A percentile compares a stretch with the other conserved stretches of the same genome.
These are phyloP conservation scores for Chlamydomonas sp. DNA, from an alignment of 139 green algal genomes.

Conservation along the genomic window DNA sequence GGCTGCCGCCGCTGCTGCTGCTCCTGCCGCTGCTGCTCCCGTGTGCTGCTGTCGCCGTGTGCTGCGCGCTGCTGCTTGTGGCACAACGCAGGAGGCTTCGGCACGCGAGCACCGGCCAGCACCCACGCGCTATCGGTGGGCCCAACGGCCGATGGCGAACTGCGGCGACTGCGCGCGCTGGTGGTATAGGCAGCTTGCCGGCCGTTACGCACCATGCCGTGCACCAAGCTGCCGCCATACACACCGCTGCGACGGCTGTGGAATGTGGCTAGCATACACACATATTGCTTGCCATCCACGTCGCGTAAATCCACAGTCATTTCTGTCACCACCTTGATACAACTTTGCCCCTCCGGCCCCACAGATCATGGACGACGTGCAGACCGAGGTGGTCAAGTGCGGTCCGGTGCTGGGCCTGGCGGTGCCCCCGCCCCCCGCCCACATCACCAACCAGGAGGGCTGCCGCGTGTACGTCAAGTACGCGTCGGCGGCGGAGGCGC, in stretches of 20 bases:
- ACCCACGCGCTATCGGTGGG: too few relatives aligned
- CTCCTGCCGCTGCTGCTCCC: background rate
- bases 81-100: too few relatives aligned
- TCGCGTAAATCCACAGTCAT: too few relatives aligned
- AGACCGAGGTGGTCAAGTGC: slow-evolving; percentile 71
- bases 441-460: slow-evolving; percentile 45
- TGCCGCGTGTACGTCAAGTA: slow-evolving; percentile 80
- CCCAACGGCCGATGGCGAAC: too few relatives aligned
- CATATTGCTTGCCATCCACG: background rate
- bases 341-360: background rate
- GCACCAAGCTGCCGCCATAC: too few relatives aligned
- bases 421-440: slow-evolving; percentile 64
- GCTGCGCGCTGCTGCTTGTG: background rate
- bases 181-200: too few relatives aligned
- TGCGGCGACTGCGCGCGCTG: too few relatives aligned
- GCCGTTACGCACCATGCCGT: too few relatives aligned
- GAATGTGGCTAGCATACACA: too few relatives aligned
- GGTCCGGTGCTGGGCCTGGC: slow-evolving; percentile 67
- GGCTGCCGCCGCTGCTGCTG: background rate
- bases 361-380: slow-evolving; percentile 69
- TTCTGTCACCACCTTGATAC: too few relatives aligned
- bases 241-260: too few relatives aligned
- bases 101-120: too few relatives aligned
- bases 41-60: background rate
- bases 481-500: slow-evolving; percentile 50